These are phyloP conservation scores for Pleodorina starrii DNA, from an alignment of 139 green algal species.

Conservation along the genomic window DNA sequence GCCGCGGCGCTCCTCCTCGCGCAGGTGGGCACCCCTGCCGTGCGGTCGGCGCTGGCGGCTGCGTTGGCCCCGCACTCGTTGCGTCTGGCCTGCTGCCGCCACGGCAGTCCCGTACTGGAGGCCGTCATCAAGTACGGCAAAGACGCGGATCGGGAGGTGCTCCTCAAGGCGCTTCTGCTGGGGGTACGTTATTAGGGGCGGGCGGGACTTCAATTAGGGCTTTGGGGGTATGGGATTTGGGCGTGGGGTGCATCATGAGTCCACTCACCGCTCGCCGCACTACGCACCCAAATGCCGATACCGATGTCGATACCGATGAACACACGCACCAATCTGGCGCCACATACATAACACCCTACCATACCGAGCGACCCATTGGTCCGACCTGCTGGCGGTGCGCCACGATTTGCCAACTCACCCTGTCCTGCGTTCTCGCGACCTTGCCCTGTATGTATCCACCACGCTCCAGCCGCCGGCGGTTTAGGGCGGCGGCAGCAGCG, in stretches of 20 bases:
- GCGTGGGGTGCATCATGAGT: too few relatives aligned
- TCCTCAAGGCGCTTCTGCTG: slow-evolving; percentile 31
- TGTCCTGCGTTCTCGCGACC: background rate
- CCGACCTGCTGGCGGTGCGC: background rate
- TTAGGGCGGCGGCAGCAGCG: background rate
- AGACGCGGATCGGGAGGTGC: slow-evolving; percentile 1
- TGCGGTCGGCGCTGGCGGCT: slow-evolving; percentile 15
- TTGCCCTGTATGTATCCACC: background rate
- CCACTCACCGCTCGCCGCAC: too few relatives aligned
- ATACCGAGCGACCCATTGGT: too few relatives aligned
- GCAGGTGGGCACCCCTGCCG: slow-evolving; percentile 1
- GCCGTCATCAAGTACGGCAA: slow-evolving; percentile 46
- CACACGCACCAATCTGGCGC: too few relatives aligned
- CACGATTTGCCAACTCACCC: background rate
- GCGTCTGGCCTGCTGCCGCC: slow-evolving; percentile 41
- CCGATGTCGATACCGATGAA: too few relatives aligned
- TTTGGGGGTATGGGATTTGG: background rate
- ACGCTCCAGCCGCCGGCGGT: too few relatives aligned
- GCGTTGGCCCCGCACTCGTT: slow-evolving; percentile 9
- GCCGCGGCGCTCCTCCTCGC: too few relatives aligned
- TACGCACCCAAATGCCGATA: too few relatives aligned
- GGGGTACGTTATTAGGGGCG: slow-evolving; percentile 19
- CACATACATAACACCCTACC: too few relatives aligned
- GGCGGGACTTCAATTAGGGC: too few relatives aligned
- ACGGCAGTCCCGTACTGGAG: slow-evolving; percentile 45